These are phyloP conservation scores for Alisma plantagoaquatica DNA, from an alignment of 106 monocot species.

Conservation along the genomic window DNA sequence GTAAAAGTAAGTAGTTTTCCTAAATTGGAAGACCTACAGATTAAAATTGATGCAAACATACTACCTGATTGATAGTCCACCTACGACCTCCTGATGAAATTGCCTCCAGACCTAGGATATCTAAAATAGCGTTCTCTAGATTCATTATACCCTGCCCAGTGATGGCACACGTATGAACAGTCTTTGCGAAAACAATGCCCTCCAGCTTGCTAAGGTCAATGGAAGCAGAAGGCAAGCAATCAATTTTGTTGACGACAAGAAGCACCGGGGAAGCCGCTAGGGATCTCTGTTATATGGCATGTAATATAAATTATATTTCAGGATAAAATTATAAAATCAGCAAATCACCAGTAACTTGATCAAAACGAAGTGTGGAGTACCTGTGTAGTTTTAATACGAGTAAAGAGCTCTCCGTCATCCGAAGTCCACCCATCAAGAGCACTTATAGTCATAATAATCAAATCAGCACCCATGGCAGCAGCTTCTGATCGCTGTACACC, in stretches of 20 bases:
- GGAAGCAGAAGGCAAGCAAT: conserved; percentile 42
- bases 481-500: conserved; percentile 94
- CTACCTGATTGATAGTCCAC: conserved; percentile 96
- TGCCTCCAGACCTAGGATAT: conserved; percentile 58
- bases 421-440: conserved; percentile 90
- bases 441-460: conserved; percentile 80
- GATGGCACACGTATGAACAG: conserved; percentile 69
- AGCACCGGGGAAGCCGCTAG: conserved; percentile 57
- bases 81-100: conserved; percentile 45
- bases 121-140: conserved; percentile 66
- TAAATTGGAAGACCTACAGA: too few relatives aligned
- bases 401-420: conserved; percentile 59
- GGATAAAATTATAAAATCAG: background rate
- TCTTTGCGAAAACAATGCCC: conserved; percentile 28
- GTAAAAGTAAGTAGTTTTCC: too few relatives aligned
- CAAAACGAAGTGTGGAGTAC: too few relatives aligned
- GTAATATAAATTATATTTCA: too few relatives aligned
- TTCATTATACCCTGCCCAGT: conserved; percentile 73
- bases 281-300: too few relatives aligned
- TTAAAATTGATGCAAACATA: too few relatives aligned
- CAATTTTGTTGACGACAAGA: conserved; percentile 87
- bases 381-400: conserved; percentile 42
- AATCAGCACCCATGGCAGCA: conserved; percentile 75
- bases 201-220: conserved; percentile 13
- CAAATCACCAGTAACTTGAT: background rate